Conservation (phyloP, 306 rosid genomes). For the Gillenia trifoliata region DNA sequence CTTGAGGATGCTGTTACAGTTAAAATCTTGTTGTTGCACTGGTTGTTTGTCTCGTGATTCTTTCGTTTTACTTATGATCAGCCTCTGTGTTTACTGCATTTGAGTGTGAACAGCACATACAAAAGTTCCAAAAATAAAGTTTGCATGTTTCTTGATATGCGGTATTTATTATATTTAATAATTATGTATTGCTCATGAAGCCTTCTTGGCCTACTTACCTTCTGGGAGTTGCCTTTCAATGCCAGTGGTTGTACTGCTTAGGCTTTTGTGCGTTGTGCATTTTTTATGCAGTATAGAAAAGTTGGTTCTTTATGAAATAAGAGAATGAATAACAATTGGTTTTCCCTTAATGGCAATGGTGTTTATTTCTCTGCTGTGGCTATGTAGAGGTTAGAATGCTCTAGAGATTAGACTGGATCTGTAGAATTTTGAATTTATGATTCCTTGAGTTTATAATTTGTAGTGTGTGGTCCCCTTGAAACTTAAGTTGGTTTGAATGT, state of each 20-base stretch:
- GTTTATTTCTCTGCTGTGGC: neutral
- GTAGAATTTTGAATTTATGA: neutral
- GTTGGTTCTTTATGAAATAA: neutral
- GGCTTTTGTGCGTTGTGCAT: neutral
- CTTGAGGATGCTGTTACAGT: neutral
- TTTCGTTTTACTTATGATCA: neutral
- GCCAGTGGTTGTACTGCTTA: neutral
- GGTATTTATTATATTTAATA: neutral
- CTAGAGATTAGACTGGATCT: neutral
- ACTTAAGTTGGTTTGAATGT: neutral
- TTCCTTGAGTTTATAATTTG: neutral
- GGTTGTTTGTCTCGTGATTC: neutral
- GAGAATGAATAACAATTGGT: neutral
- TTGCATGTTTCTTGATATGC: neutral
- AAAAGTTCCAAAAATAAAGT: neutral
- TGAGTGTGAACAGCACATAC: neutral
- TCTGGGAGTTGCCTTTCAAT: neutral
- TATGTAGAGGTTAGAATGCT: neutral
- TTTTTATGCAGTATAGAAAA: neutral
- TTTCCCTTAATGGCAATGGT: neutral
- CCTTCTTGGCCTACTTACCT: neutral
- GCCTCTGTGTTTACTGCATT: neutral
- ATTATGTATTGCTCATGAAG: neutral
- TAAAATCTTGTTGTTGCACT: neutral
- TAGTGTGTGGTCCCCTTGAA: neutral